Evolutionary conservation across 495 filamentous ascomycete species (phyloP), one percentile per base, ranked within the genome.

Genomic region (Durotheca rogersii): DNA sequence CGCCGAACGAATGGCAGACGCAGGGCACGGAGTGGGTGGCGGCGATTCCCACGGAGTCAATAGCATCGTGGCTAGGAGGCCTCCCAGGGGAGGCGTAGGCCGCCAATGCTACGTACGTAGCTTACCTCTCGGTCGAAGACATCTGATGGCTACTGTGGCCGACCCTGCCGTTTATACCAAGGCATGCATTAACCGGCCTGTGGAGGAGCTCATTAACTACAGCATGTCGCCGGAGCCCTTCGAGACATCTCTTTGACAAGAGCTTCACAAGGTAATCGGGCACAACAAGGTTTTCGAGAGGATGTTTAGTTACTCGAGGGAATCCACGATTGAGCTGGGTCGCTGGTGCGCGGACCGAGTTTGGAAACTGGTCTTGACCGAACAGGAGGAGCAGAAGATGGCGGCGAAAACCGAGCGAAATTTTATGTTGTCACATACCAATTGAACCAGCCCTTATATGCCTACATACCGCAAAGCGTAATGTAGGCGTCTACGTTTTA

Each of bases 291-390:
- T 73, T 0, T 80, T 97, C 36, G 60, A 68, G 15, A 80, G 76
- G 32, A 66, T 83, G 0, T 86, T 91, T 31, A 47, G 59, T 18
- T 84, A 79, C 53, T 68, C 85, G 1, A 77, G 65, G 31, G 56
- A 73, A 23, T 82, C 83, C 12, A 80, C 75, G 21, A 74, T 84
- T 9, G 80, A 95, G 53, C 72, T 97, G 7, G 90, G 93, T 5
- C 66, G 73, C 17, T 99, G 93, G 93, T 88, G 85, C 54, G 79
- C 89, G 11, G 92, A 99, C 64, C 72, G 79, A 18, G 78, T 86
- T 32, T 96, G 92, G 89, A 68, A 72, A 17, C 78, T 86, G 37
- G 82, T 82, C n/a, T 70, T 96, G 6, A 71, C 72, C 0, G 83
- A 89, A 18, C 78, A 83, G 4, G 78, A 89, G 44, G 58, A 78